Percentiles rank a stretch among this genome's conserved stretches.
Conservation (phyloP, 2,329 filamentous ascomycete genomes). For the Talaromyces verruculosus region DNA sequence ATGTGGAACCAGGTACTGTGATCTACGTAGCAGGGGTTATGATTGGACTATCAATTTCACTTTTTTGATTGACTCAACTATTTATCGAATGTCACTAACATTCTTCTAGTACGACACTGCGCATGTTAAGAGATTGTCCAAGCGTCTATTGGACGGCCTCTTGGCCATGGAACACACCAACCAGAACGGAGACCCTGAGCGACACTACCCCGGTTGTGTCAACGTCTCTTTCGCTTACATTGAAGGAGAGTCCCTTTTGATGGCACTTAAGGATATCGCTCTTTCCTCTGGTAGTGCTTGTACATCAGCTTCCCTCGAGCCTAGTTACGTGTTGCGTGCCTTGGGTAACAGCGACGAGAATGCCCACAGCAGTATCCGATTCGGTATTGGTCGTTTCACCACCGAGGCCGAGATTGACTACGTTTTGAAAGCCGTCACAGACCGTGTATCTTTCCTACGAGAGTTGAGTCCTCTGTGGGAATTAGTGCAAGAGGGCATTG, state of each 20-base stretch:
- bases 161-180: conserved; percentile 87
- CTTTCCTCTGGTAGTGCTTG: conserved; percentile 95
- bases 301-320: conserved; percentile 93
- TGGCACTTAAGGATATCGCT: conserved; percentile 98
- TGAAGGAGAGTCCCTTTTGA: conserved; percentile 94
- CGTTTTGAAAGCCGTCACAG: conserved; percentile 83
- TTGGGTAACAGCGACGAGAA: conserved; percentile 96
- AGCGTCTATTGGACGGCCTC: conserved; percentile 78
- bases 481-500: conserved; percentile 93
- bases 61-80: not conserved
- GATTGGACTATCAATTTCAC: conserved; percentile 41
- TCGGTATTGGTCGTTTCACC: conserved; percentile 95
- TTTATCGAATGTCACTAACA: not conserved
- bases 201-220: conserved; percentile 93
- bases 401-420: conserved; percentile 96
- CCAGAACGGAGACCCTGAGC: conserved; percentile 79
- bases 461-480: conserved; percentile 97
- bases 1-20: conserved; percentile 52
- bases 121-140: conserved; percentile 77
- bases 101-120: conserved; percentile 80
- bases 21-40: conserved; percentile 68
- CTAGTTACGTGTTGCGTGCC: conserved; percentile 91
- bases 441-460: conserved; percentile 86
- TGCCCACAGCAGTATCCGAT: conserved; percentile 95
- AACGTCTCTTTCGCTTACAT: conserved; percentile 99